Conservation (phyloP, 2,329 filamentous ascomycete species). For the Ceratocystis diversiconidia region DNA sequence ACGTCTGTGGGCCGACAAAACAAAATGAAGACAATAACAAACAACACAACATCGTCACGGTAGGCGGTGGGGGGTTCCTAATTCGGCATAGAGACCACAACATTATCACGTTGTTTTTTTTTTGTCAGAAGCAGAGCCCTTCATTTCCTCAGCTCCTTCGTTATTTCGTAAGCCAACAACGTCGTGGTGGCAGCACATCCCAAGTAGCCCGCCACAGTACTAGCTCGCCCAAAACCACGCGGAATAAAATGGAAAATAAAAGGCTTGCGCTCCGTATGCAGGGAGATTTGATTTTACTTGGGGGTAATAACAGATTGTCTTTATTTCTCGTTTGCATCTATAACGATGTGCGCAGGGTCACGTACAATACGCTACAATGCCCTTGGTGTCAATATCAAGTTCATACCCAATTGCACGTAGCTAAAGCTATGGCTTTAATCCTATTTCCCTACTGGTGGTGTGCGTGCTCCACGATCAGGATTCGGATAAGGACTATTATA, state of each 20-base stretch:
- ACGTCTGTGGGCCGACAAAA: not conserved
- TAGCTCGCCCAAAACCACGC: not conserved
- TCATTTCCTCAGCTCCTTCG: not conserved
- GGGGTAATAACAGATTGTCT: too few relatives aligned
- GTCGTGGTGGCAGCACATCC: not conserved
- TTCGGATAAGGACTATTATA: not conserved
- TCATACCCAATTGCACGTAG: not conserved
- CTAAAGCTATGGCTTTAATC: conserved; percentile 3
- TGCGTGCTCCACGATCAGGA: conserved; percentile 3
- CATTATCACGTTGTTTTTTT: not conserved
- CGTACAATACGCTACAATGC: not conserved
- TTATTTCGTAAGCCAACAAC: not conserved
- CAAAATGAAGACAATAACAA: not conserved
- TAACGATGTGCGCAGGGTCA: not conserved
- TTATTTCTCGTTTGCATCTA: not conserved
- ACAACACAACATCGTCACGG: not conserved
- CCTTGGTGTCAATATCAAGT: not conserved
- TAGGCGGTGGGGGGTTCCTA: not conserved
- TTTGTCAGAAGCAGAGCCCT: not conserved
- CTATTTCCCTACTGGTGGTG: not conserved
- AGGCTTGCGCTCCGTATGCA: not conserved
- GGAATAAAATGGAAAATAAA: not conserved
- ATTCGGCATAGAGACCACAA: not conserved
- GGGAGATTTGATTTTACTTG: not conserved
- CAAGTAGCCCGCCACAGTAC: too few relatives aligned